These are phyloP conservation scores for Lasiosphaeria hispida DNA, from an alignment of 495 filamentous ascomycete species.

Conservation along the genomic window DNA sequence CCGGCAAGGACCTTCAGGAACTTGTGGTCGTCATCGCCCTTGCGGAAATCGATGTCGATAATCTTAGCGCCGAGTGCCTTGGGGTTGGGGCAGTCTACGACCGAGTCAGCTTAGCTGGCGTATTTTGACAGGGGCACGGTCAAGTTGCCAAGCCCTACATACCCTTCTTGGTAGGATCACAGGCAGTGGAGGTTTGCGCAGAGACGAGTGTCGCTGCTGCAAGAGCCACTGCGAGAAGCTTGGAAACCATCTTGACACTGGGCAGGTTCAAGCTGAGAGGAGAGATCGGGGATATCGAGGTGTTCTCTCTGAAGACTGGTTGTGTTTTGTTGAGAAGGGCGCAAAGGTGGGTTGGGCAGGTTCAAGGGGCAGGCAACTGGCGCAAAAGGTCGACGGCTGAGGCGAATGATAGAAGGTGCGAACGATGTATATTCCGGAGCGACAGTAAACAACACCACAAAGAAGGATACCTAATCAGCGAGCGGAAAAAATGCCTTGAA, in stretches of 20 bases:
- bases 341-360: too few relatives aligned
- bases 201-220: constrained; percentile 47
- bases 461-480: not conserved
- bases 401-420: not conserved
- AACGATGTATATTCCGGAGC: not conserved
- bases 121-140: not conserved
- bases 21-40: constrained; percentile 49
- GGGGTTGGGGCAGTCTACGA: constrained; percentile 62
- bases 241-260: constrained; percentile 39
- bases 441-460: not conserved
- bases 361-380: too few relatives aligned
- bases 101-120: not conserved
- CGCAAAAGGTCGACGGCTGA: not conserved
- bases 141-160: constrained; percentile 29
- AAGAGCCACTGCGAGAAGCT: constrained; percentile 42
- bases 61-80: constrained; percentile 64
- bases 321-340: too few relatives aligned
- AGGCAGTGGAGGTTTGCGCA: constrained; percentile 74
- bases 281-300: not conserved
- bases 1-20: constrained; percentile 66
- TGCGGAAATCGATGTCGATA: constrained; percentile 72
- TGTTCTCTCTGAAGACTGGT: not conserved
- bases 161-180: constrained; percentile 71
- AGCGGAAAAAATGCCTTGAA: constrained; percentile 7
- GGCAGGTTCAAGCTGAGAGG: not conserved